Conservation (phyloP, 768 basidiomycete genomes). For the Holtermanniella nyarrowii region DNA sequence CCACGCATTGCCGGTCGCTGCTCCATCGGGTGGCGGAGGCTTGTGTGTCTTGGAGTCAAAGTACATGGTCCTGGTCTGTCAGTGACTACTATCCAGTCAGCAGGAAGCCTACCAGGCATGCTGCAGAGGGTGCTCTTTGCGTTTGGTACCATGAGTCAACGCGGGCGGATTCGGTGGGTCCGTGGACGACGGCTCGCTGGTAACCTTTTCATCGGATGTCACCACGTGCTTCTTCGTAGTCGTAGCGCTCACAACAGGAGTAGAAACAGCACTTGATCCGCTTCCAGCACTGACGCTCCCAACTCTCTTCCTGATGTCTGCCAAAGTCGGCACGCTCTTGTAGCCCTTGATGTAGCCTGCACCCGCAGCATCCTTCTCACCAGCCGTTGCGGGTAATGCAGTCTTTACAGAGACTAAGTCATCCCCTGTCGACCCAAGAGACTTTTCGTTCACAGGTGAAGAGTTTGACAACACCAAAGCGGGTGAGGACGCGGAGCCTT, state of each 20-base stretch:
- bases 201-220: not conserved
- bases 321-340: constrained; percentile 26
- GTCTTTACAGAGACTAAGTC: not conserved
- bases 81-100: constrained; percentile 2
- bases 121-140: constrained; percentile 58
- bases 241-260: too few relatives aligned
- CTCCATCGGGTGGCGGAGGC: constrained; percentile 45
- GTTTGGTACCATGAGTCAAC: constrained; percentile 1
- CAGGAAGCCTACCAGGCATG: constrained; percentile 57
- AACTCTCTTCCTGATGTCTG: constrained; percentile 20
- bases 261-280: not conserved
- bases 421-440: not conserved
- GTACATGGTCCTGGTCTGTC: constrained; percentile 63
- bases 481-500: not conserved
- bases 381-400: not conserved
- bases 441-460: not conserved
- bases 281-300: constrained; percentile 1
- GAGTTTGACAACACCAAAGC: not conserved
- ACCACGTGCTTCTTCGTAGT: too few relatives aligned
- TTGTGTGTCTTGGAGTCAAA: constrained; percentile 69
- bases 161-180: too few relatives aligned
- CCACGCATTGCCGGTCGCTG: constrained; percentile 42
- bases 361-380: not conserved
- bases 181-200: not conserved
- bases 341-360: constrained; percentile 24